Evolutionary conservation across 306 rosid genomes (phyloP).

Genomic region (Fragaria ananassa): DNA sequence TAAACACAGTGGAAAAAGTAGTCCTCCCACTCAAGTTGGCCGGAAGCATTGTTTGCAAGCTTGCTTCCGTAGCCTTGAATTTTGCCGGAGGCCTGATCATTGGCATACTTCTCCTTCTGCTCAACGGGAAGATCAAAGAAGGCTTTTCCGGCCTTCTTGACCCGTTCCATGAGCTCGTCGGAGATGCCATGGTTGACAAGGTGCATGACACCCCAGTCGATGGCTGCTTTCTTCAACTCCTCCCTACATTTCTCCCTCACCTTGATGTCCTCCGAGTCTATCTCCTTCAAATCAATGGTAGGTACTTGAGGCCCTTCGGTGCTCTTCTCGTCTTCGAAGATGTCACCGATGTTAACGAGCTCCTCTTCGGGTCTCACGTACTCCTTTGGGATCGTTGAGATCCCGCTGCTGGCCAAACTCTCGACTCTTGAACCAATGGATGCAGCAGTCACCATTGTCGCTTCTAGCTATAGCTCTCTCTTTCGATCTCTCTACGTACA

Average conservation of each 20-base stretch:
- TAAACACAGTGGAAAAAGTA: slow-evolving; percentile 68
- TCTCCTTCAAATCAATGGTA: slow-evolving; percentile 56
- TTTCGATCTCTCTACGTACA: too few species aligned
- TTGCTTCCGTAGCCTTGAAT: slow-evolving; percentile 95
- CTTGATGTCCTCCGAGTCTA: slow-evolving; percentile 39
- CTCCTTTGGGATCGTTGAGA: slow-evolving; percentile 56
- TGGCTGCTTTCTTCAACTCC: slow-evolving; percentile 58
- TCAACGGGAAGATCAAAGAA: slow-evolving; percentile 58
- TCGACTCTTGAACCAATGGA: slow-evolving; percentile 53
- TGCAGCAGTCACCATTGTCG: slow-evolving; percentile 31
- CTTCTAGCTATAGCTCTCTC: background rate
- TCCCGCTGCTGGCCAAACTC: slow-evolving; percentile 61
- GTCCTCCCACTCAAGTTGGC: slow-evolving; percentile 85
- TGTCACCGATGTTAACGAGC: slow-evolving; percentile 48
- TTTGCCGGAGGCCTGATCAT: slow-evolving; percentile 51
- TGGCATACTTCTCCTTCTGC: slow-evolving; percentile 76
- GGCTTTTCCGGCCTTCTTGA: slow-evolving; percentile 47
- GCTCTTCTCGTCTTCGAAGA: slow-evolving; percentile 64
- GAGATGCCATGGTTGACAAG: slow-evolving; percentile 76
- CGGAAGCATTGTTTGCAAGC: slow-evolving; percentile 68
- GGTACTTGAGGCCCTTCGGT: slow-evolving; percentile 63
- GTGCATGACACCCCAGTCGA: slow-evolving; percentile 87
- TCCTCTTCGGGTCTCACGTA: slow-evolving; percentile 76
- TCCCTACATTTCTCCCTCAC: slow-evolving; percentile 49
- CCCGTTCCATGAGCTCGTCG: slow-evolving; percentile 35